phyloP scores from a whole-genome alignment of 2,329 filamentous ascomycete genomes.

The Cladosporium colombiae region DNA sequence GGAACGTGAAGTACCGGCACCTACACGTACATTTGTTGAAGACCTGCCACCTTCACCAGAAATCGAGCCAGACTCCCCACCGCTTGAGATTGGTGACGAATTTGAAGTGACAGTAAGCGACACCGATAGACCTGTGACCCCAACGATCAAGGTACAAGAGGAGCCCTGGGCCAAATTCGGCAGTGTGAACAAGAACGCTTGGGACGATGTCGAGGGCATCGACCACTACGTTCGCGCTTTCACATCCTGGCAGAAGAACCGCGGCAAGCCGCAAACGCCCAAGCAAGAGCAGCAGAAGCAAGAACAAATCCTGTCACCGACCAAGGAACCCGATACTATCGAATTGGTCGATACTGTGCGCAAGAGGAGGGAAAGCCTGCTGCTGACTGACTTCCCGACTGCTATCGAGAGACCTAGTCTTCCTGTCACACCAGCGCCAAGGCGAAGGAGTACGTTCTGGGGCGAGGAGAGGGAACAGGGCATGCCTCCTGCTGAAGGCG shows the following conservation, averaged over 20 bases:
- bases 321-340: slow-evolving; percentile 27
- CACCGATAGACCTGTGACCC: slow-evolving; percentile 39
- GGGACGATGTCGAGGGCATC: slow-evolving; percentile 90
- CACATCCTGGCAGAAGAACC: slow-evolving; percentile 60
- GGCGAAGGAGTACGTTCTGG: slow-evolving; percentile 70
- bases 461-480: slow-evolving; percentile 58
- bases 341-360: slow-evolving; percentile 34
- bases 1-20: slow-evolving; percentile 60
- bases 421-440: slow-evolving; percentile 84
- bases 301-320: slow-evolving; percentile 27
- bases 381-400: slow-evolving; percentile 83
- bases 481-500: slow-evolving; percentile 76
- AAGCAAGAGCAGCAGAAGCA: slow-evolving; percentile 16
- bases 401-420: slow-evolving; percentile 81
- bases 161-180: slow-evolving; percentile 69
- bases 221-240: slow-evolving; percentile 80
- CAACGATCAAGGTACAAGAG: slow-evolving; percentile 49
- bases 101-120: slow-evolving; percentile 31
- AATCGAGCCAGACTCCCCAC: slow-evolving; percentile 21
- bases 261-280: slow-evolving; percentile 40
- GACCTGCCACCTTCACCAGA: slow-evolving; percentile 41
- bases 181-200: slow-evolving; percentile 73
- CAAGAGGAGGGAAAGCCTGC: slow-evolving; percentile 58
- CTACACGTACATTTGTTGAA: slow-evolving; percentile 67
- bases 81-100: slow-evolving; percentile 30